Conservation (phyloP, 257 asterid genomes). For the Osmanthus fragrans region DNA sequence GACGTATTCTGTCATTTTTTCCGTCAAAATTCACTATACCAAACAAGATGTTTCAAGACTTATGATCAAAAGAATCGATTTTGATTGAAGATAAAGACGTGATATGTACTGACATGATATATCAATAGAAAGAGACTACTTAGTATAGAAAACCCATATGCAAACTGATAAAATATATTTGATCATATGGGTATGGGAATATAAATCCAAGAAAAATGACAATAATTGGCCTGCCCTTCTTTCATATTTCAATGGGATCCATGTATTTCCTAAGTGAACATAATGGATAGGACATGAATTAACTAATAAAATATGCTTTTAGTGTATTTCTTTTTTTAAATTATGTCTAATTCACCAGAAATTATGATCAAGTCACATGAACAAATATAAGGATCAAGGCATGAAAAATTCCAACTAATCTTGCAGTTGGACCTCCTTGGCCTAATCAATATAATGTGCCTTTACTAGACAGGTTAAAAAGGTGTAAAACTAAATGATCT, state of each 20-base stretch:
- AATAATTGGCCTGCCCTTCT: slow-evolving; percentile 5
- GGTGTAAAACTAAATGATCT: background rate
- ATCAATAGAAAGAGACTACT: slow-evolving; percentile 24
- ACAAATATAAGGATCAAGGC: background rate
- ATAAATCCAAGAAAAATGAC: slow-evolving; percentile 12
- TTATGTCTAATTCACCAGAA: no score
- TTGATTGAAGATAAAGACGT: background rate
- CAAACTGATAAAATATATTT: background rate
- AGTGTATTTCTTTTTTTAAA: background rate
- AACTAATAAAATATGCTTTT: no score
- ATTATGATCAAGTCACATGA: background rate
- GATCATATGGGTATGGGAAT: background rate
- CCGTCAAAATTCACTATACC: no score
- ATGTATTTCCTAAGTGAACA: background rate
- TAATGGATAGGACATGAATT: background rate
- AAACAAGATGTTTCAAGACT: no score
- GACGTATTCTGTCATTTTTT: no score
- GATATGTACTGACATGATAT: background rate
- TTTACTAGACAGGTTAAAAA: background rate
- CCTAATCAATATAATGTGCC: background rate
- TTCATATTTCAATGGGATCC: background rate
- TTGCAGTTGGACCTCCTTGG: background rate
- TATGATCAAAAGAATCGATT: background rate
- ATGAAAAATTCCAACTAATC: background rate
- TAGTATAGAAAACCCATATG: slow-evolving; percentile 10